Conservation (phyloP, 768 basidiomycete genomes). For the Pisolithus marmoratus region DNA sequence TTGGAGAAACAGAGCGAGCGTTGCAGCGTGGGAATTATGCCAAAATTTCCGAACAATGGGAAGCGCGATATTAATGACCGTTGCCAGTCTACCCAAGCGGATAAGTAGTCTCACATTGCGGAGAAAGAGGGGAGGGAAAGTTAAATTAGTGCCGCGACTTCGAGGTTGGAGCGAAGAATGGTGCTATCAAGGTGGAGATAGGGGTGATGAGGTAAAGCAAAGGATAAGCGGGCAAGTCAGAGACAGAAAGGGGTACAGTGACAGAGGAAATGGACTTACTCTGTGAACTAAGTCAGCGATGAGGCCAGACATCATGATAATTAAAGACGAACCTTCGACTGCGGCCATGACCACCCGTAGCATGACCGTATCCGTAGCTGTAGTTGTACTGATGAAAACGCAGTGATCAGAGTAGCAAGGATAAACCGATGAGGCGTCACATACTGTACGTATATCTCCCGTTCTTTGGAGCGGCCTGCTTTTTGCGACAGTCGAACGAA, state of each 20-base stretch:
- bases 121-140: conserved; percentile 1
- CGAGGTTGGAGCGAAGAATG: conserved; percentile 16
- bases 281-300: conserved; percentile 30
- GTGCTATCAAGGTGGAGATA: conserved; percentile 6
- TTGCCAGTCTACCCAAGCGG: background rate
- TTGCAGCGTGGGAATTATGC: background rate
- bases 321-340: conserved; percentile 69
- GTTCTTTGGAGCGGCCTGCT: conserved; percentile 75
- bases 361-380: conserved; percentile 85
- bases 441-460: conserved; percentile 93
- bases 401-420: conserved; percentile 5
- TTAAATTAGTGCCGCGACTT: conserved; percentile 15
- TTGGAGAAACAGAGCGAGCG: background rate
- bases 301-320: background rate
- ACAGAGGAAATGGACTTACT: conserved; percentile 49
- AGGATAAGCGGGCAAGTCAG: conserved; percentile 4
- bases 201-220: conserved; percentile 4
- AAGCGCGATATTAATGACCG: conserved; percentile 2
- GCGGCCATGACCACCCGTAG: conserved; percentile 92
- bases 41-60: conserved; percentile 1
- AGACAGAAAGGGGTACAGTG: conserved; percentile 10
- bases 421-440: conserved; percentile 25
- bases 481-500: conserved; percentile 81
- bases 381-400: conserved; percentile 58
- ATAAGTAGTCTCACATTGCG: background rate